These are phyloP conservation scores for Arthrobotrys conoides DNA, from an alignment of 2,329 filamentous ascomycete species.

Conservation along the genomic window DNA sequence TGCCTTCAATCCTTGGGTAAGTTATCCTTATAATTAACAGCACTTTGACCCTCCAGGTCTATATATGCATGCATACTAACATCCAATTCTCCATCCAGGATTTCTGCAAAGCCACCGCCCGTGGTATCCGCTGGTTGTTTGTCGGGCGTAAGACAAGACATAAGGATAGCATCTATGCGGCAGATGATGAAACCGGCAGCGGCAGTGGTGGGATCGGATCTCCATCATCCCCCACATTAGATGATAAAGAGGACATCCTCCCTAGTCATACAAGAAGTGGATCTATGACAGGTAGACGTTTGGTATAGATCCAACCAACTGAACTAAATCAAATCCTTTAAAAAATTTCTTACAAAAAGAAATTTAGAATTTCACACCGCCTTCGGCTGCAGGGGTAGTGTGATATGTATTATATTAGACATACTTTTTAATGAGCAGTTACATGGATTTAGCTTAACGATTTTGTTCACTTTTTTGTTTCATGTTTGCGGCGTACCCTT, in stretches of 20 bases:
- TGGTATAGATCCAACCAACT: not conserved
- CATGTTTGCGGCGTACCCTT: not conserved
- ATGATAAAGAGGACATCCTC: conserved; percentile 44
- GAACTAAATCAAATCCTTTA: not conserved
- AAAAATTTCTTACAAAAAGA: not conserved
- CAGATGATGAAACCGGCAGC: conserved; percentile 63
- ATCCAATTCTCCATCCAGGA: conserved; percentile 73
- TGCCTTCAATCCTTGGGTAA: conserved; percentile 59
- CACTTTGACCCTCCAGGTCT: conserved; percentile 73
- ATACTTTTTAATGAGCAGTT: conserved; percentile 23
- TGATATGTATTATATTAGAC: conserved; percentile 25
- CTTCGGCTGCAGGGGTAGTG: not conserved
- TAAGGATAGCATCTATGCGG: conserved; percentile 68
- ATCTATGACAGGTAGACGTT: conserved; percentile 25
- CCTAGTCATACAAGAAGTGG: conserved; percentile 47
- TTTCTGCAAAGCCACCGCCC: conserved; percentile 82
- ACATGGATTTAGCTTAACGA: not conserved
- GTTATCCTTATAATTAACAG: not conserved
- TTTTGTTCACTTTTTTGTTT: not conserved
- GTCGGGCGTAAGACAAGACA: conserved; percentile 77
- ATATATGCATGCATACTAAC: conserved; percentile 73
- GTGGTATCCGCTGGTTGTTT: conserved; percentile 84
- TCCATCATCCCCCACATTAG: conserved; percentile 25
- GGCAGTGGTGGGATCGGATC: conserved; percentile 15
- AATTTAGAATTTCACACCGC: conserved; percentile 2